phyloP scores from a whole-genome alignment of 352 stramenopile species.

The Phytophthora hibernalis region DNA sequence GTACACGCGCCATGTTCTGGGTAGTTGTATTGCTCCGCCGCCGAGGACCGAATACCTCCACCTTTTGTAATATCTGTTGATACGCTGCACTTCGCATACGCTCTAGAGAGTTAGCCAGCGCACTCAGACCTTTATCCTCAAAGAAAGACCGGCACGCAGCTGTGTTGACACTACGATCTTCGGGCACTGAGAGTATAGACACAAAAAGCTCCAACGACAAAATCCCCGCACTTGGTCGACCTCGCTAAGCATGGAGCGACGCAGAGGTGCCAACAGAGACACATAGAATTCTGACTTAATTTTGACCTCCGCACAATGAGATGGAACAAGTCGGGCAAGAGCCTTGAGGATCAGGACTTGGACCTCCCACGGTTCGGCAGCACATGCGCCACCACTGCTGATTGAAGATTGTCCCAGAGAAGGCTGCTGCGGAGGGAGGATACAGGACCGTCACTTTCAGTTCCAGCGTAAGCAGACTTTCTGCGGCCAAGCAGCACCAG shows the following conservation, averaged over 20 bases:
- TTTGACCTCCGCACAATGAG: constrained; percentile 57
- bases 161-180: constrained; percentile 59
- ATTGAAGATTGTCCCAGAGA: constrained; percentile 21
- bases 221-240: constrained; percentile 82
- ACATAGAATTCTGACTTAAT: constrained; percentile 70
- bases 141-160: constrained; percentile 64
- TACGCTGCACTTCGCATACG: constrained; percentile 77
- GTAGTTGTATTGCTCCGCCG: constrained; percentile 36
- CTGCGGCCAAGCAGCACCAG: constrained; percentile 55
- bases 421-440: constrained; percentile 19
- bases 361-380: constrained; percentile 71
- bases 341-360: constrained; percentile 86
- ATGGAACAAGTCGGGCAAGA: constrained; percentile 65
- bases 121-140: constrained; percentile 54
- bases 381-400: constrained; percentile 30
- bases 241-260: constrained; percentile 70
- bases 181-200: constrained; percentile 56
- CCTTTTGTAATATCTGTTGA: constrained; percentile 62
- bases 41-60: constrained; percentile 29
- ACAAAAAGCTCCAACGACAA: constrained; percentile 78
- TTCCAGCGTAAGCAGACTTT: constrained; percentile 60
- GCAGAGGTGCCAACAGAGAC: constrained; percentile 64
- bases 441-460: constrained; percentile 22
- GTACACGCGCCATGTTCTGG: constrained; percentile 57
- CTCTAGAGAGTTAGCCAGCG: constrained; percentile 65